A percentile compares a stretch with the other conserved stretches of the same genome.
phyloP scores from a whole-genome alignment of 768 basidiomycete species.

The Podaxis mareebaensis region DNA sequence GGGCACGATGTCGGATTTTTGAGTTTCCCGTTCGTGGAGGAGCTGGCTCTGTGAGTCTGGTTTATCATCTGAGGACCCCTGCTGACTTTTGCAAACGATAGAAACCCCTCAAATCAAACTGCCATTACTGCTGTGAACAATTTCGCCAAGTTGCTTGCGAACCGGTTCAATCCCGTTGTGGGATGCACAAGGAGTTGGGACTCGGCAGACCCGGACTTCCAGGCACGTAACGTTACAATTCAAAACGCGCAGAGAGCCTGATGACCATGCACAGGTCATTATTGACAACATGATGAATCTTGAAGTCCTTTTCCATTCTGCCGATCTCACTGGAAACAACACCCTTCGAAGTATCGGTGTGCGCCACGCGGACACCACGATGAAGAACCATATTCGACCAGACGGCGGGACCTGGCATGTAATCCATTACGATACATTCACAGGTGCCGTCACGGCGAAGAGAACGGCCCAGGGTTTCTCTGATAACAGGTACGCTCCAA shows the following conservation, averaged over 20 bases:
- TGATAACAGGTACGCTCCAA: conserved; percentile 31
- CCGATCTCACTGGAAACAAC: conserved; percentile 56
- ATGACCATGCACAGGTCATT: conserved; percentile 49
- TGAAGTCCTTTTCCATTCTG: conserved; percentile 62
- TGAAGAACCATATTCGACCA: conserved; percentile 61
- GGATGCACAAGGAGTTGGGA: conserved; percentile 77
- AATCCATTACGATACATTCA: conserved; percentile 66
- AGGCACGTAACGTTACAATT: conserved; percentile 31
- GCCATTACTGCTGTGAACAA: conserved; percentile 54
- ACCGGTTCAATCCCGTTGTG: conserved; percentile 56
- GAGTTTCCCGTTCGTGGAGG: conserved; percentile 67
- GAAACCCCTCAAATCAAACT: conserved; percentile 57
- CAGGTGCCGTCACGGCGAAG: conserved; percentile 57
- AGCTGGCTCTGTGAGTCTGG: conserved; percentile 53
- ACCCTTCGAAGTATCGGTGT: conserved; percentile 62
- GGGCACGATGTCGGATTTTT: conserved; percentile 75
- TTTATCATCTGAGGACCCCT: background rate
- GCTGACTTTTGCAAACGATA: conserved; percentile 23
- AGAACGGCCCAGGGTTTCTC: conserved; percentile 65
- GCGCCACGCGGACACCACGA: conserved; percentile 66
- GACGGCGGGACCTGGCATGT: conserved; percentile 70
- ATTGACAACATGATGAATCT: conserved; percentile 85
- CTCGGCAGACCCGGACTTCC: conserved; percentile 56
- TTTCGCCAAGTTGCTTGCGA: conserved; percentile 59
- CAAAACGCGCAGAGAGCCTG: background rate